Conservation (phyloP, 2,329 filamentous ascomycete genomes). For the Cercospora janseana region DNA sequence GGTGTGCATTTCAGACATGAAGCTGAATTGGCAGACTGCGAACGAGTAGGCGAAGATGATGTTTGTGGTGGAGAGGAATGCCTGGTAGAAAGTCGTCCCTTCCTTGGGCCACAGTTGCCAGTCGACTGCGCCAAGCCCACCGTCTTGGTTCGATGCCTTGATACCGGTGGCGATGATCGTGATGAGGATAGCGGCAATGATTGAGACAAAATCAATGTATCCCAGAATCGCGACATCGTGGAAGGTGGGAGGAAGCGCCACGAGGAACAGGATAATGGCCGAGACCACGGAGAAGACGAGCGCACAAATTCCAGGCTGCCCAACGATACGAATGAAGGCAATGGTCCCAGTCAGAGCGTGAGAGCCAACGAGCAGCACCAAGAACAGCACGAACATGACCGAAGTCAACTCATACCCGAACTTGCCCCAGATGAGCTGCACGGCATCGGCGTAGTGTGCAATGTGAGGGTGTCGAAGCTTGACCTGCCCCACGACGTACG, state of each 20-base stretch:
- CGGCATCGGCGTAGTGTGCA: constrained; percentile 47
- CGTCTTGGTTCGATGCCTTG: constrained; percentile 29
- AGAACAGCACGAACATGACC: constrained; percentile 45
- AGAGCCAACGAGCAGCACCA: constrained; percentile 46
- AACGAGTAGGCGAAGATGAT: constrained; percentile 66
- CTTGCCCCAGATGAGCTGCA: constrained; percentile 44
- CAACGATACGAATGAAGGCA: constrained; percentile 45
- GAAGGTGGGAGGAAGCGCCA: constrained; percentile 40
- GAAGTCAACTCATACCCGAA: constrained; percentile 45
- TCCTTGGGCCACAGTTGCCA: constrained; percentile 39
- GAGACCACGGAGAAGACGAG: constrained; percentile 46
- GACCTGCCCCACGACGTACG: constrained; percentile 62
- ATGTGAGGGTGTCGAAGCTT: constrained; percentile 51
- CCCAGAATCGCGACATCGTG: constrained; percentile 38
- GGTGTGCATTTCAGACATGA: constrained; percentile 65
- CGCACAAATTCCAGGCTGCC: constrained; percentile 40
- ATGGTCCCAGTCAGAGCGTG: constrained; percentile 49
- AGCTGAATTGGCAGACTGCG: constrained; percentile 62
- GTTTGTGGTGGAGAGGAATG: constrained; percentile 65
- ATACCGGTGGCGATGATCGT: constrained; percentile 40
- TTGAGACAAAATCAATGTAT: constrained; percentile 41
- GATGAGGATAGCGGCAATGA: constrained; percentile 38
- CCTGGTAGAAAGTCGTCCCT: constrained; percentile 49
- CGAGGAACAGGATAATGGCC: constrained; percentile 40
- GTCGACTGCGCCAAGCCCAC: constrained; percentile 35